These are phyloP conservation scores for Meredithiella fracta DNA, from an alignment of 2,329 filamentous ascomycete species.

Conservation along the genomic window DNA sequence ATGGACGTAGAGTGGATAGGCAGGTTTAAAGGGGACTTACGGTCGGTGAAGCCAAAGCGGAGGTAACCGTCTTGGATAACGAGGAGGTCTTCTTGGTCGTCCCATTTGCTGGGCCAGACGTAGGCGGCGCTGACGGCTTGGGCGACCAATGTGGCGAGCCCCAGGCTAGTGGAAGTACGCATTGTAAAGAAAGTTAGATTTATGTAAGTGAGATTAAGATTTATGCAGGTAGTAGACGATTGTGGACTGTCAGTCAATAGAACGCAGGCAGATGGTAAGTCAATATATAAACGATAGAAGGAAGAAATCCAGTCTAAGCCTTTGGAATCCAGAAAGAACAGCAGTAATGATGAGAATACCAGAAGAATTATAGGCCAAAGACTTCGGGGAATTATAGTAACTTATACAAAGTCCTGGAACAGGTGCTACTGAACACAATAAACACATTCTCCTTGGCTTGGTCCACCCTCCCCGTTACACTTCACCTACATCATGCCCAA, in stretches of 20 bases:
- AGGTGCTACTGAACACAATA: not conserved
- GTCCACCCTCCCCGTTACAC: not conserved
- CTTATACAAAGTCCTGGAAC: not conserved
- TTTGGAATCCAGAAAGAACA: not conserved
- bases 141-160: slow-evolving; percentile 1
- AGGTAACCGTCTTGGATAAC: slow-evolving; percentile 17
- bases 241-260: not conserved
- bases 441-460: not conserved
- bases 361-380: not conserved
- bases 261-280: not conserved
- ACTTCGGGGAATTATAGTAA: not conserved
- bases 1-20: slow-evolving; percentile 15
- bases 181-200: not conserved
- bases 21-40: slow-evolving; percentile 13
- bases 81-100: slow-evolving; percentile 17
- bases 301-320: not conserved
- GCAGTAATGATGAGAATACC: not conserved
- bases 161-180: not conserved
- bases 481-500: no score
- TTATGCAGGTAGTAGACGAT: not conserved
- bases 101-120: slow-evolving; percentile 17
- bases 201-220: no score
- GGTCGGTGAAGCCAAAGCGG: slow-evolving; percentile 16
- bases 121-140: slow-evolving; percentile 13
- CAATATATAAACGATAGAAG: not conserved